These are phyloP conservation scores for Zymoseptoria ardabiliae DNA, from an alignment of 2,329 filamentous ascomycete species.

Conservation along the genomic window DNA sequence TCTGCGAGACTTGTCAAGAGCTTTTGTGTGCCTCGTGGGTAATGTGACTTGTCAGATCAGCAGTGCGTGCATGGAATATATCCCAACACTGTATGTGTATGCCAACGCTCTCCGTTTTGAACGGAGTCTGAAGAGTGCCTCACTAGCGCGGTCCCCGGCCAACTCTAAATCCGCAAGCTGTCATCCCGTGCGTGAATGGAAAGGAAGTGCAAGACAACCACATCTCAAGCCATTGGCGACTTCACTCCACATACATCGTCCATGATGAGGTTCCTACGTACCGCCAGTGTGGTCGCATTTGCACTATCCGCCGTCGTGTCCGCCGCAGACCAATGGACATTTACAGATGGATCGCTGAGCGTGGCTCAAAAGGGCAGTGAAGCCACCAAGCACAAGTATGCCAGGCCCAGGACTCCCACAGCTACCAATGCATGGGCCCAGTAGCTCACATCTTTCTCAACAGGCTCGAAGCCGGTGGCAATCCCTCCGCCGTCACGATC, in stretches of 20 bases:
- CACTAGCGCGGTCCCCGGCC: neutral
- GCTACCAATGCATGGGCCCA: neutral
- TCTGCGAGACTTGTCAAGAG: too few relatives aligned
- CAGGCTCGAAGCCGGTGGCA: constrained; percentile 45
- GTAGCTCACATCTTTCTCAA: neutral
- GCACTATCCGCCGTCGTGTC: constrained; percentile 27
- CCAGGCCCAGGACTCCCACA: neutral
- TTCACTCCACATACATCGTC: neutral
- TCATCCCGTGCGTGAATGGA: neutral
- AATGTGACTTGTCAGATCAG: neutral
- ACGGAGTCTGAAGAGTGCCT: neutral
- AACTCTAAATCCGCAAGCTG: neutral
- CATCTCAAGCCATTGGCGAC: neutral
- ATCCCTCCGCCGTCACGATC: constrained; percentile 54
- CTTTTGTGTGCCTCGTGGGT: neutral
- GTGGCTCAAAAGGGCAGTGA: constrained; percentile 53
- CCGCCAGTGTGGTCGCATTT: constrained; percentile 8
- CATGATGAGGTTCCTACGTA: constrained; percentile 23
- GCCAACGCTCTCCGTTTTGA: neutral
- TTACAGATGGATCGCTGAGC: constrained; percentile 63
- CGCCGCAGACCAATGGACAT: constrained; percentile 58
- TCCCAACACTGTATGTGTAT: neutral
- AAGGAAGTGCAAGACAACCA: neutral
- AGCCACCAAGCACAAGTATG: constrained; percentile 52
- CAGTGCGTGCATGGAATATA: neutral